Evolutionary conservation across 371 early-diverging fungal genomes (phyloP).

Genomic region (Funneliformis caledonium): DNA sequence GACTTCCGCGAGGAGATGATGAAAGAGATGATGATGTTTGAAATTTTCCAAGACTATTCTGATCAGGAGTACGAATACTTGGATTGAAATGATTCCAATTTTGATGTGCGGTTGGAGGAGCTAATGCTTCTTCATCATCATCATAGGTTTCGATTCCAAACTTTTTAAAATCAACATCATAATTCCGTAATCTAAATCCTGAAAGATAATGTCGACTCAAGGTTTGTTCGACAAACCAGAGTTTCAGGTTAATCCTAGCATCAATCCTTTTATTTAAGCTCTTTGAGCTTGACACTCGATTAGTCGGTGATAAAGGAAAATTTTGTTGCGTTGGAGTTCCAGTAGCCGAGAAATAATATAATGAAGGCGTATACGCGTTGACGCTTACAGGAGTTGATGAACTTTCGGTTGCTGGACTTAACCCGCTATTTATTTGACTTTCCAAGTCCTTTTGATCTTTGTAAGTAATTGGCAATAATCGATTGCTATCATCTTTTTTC

Average conservation of each 20-base stretch:
- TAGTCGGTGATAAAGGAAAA: neutral
- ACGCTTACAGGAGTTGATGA: no score
- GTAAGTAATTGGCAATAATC: neutral
- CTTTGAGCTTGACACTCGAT: neutral
- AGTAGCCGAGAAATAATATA: neutral
- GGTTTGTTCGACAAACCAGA: slow-evolving; percentile 18
- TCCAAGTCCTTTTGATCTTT: neutral
- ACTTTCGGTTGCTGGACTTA: neutral
- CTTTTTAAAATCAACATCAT: neutral
- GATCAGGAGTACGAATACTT: neutral
- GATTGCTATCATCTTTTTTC: neutral
- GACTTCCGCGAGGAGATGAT: neutral
- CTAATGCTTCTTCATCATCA: neutral
- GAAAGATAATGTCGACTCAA: slow-evolving; percentile 20
- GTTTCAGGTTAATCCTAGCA: slow-evolving; percentile 2
- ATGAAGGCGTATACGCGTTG: neutral
- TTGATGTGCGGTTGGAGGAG: neutral
- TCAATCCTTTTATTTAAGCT: neutral
- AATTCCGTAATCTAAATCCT: slow-evolving; percentile 11
- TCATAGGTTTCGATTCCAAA: neutral
- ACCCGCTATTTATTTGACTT: neutral
- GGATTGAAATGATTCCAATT: neutral
- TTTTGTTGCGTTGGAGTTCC: neutral
- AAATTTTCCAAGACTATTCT: neutral
- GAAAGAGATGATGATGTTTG: neutral